A percentile compares a stretch with the other conserved stretches of the same genome.
These are phyloP conservation scores for Pilaira anomala DNA, from an alignment of 192 early-diverging fungal species.

Conservation along the genomic window DNA sequence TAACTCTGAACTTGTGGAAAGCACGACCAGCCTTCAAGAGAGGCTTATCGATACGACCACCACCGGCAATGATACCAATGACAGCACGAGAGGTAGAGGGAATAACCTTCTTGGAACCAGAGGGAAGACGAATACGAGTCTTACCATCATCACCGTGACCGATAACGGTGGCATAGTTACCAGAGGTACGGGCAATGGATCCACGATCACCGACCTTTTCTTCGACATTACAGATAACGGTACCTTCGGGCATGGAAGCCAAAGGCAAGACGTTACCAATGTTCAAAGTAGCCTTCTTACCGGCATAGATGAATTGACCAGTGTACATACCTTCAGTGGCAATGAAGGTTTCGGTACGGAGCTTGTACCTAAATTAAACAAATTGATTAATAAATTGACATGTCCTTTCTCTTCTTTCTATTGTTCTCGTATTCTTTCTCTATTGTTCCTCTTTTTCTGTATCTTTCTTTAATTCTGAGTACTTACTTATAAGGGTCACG, in stretches of 20 bases:
- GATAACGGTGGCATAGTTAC: constrained; percentile 98
- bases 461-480: background rate
- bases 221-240: constrained; percentile 91
- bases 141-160: constrained; percentile 96
- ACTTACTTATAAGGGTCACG: constrained; percentile 34
- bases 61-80: constrained; percentile 97
- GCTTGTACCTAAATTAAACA: constrained; percentile 63
- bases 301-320: constrained; percentile 98
- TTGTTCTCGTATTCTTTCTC: too few relatives aligned
- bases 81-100: constrained; percentile 88
- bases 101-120: constrained; percentile 97
- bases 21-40: constrained; percentile 99
- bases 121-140: constrained; percentile 97
- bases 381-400: too few relatives aligned
- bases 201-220: constrained; percentile 96
- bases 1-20: constrained; percentile 98
- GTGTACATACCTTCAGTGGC: constrained; percentile 99
- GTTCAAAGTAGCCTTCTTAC: constrained; percentile 91
- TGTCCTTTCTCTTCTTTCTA: too few relatives aligned
- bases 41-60: constrained; percentile 99
- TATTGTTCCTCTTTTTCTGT: too few relatives aligned
- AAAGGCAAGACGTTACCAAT: constrained; percentile 96
- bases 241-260: constrained; percentile 95
- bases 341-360: constrained; percentile 87
- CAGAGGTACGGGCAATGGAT: constrained; percentile 90